phyloP scores from a whole-genome alignment of 257 asterid species.

The Fraxinus americana region DNA sequence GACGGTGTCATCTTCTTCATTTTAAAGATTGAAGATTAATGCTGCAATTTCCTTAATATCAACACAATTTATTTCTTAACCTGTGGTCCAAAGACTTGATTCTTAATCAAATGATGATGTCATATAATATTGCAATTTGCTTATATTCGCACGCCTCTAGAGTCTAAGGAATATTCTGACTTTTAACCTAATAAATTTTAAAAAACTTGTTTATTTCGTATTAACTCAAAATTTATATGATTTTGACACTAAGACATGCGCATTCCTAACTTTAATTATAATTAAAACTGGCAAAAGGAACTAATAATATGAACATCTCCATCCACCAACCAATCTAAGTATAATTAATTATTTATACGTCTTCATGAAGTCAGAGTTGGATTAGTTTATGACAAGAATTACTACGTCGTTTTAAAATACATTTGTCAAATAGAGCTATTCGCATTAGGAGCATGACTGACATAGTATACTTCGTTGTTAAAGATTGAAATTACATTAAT shows the following conservation, averaged over 20 bases:
- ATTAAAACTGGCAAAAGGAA: constrained; percentile 12
- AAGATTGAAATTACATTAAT: too few relatives aligned
- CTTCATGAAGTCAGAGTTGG: too few relatives aligned
- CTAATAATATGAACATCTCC: constrained; percentile 17
- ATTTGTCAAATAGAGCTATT: too few relatives aligned
- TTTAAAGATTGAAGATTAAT: too few relatives aligned
- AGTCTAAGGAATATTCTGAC: constrained; percentile 15
- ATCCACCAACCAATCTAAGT: constrained; percentile 29
- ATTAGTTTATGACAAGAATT: neutral
- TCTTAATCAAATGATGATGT: constrained; percentile 25
- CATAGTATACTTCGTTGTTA: too few relatives aligned
- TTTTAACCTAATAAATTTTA: neutral
- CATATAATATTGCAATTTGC: constrained; percentile 12
- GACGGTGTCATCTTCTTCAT: too few relatives aligned
- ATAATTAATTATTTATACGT: neutral
- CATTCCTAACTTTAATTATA: constrained; percentile 32
- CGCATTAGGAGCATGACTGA: too few relatives aligned
- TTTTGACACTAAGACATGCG: constrained; percentile 19
- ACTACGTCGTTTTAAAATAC: too few relatives aligned
- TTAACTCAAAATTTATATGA: constrained; percentile 24
- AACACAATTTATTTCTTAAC: too few relatives aligned
- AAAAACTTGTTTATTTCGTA: constrained; percentile 19
- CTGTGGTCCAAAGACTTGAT: constrained; percentile 28
- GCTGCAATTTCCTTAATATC: too few relatives aligned
- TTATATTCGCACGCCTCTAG: constrained; percentile 12